Evolutionary conservation across 495 filamentous ascomycete genomes (phyloP), one percentile per base, ranked within the genome.

Genomic region (Cercophora samala): DNA sequence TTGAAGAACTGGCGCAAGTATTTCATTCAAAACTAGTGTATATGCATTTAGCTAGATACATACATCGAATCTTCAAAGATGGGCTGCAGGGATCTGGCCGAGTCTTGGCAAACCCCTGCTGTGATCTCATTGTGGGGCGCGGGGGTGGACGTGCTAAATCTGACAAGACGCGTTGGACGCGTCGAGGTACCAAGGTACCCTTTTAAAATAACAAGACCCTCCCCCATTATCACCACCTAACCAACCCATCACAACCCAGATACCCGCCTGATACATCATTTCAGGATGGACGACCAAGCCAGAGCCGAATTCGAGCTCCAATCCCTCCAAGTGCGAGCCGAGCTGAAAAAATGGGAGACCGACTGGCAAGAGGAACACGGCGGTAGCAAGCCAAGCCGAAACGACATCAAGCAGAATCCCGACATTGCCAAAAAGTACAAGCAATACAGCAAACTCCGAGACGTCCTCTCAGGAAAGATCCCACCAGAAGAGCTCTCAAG

Each of bases 401-500:
- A 89, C 17, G 93, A 97, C 77, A 96, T 97, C 75, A 97, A 97
- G 77, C 84, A 88, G 65, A 87, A 93, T 70, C 86, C 87, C 9
- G 86, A 85, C 3, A 97, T 97, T 71, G 90, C 92, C 52, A 81
- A 85, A 1, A 97, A 97, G 79, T 97, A 99, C 78, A 97, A 93
- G 72, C 87, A 92, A 68, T 99, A 98, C 81, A 87, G 86, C 67
- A 89, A 87, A 64, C 70, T 92, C 22, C 88, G 92, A 64, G 85
- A 88, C 60, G 80, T 88, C 60, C 74, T 86, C 59, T 75, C 85
- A 24, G 80, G 83, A 58, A 85, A 85, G 73, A 64, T 77, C 58
- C 69, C 73, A 61, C 74, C 78, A 73, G 56, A 70, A 64, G 61
- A 73, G 72, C 73, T 66, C 76, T 70, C 64, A 73, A 74, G 68